Conservation (phyloP, 345 rosid genomes). For the Barbarea vulgaris region DNA sequence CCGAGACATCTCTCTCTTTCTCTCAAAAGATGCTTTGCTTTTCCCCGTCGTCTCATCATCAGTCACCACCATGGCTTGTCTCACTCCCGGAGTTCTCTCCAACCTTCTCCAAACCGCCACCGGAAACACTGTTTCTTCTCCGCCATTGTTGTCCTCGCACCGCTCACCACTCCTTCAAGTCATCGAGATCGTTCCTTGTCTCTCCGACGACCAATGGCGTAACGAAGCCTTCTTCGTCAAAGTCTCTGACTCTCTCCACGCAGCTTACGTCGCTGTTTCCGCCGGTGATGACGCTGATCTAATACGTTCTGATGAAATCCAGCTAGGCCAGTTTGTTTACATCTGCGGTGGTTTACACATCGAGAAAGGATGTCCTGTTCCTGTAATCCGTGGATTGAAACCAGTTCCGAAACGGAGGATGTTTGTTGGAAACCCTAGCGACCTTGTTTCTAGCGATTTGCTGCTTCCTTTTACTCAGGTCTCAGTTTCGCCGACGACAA, state of each 20-base stretch:
- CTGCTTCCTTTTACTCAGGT: constrained; percentile 25
- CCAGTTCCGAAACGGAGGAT: constrained; percentile 48
- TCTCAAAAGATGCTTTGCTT: constrained; percentile 17
- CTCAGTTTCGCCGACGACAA: constrained; percentile 1
- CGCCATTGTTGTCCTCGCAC: constrained; percentile 31
- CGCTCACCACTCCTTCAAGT: constrained; percentile 57
- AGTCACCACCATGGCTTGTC: constrained; percentile 54
- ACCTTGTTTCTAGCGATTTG: constrained; percentile 48
- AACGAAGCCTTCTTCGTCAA: constrained; percentile 55
- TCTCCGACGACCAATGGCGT: constrained; percentile 51
- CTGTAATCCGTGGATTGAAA: constrained; percentile 51
- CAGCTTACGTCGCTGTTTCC: constrained; percentile 52
- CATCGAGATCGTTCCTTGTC: constrained; percentile 54
- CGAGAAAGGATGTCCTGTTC: constrained; percentile 52
- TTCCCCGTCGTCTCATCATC: background rate
- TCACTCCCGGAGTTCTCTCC: constrained; percentile 55
- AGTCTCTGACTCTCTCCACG: constrained; percentile 59
- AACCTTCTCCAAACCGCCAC: constrained; percentile 48
- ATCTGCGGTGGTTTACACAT: constrained; percentile 42
- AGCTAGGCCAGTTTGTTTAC: constrained; percentile 57
- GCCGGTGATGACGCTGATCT: constrained; percentile 47
- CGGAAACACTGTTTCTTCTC: constrained; percentile 35
- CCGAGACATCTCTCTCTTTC: constrained; percentile 35
- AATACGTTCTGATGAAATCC: constrained; percentile 52
- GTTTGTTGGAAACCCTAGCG: constrained; percentile 53